Percentiles rank a stretch among this genome's conserved stretches.
Evolutionary conservation across 495 filamentous ascomycete species (phyloP).

Genomic region (Echria macrotheca): DNA sequence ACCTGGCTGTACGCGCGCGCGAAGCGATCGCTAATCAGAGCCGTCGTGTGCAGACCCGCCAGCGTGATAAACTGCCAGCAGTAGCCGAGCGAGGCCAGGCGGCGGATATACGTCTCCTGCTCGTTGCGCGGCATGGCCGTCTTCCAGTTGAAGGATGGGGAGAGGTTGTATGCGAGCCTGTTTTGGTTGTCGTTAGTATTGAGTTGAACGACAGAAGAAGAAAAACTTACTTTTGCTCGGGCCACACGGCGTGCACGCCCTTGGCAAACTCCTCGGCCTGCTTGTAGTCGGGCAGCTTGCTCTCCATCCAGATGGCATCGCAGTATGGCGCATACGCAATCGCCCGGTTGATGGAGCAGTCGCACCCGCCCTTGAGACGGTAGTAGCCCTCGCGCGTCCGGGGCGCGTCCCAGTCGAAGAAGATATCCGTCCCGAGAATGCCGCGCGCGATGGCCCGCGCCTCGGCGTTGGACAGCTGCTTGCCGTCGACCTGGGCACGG

Average conservation of each 20-base stretch:
- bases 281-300: conserved; percentile 84
- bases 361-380: conserved; percentile 82
- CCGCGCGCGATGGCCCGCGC: conserved; percentile 76
- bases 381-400: conserved; percentile 94
- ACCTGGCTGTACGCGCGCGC: conserved; percentile 70
- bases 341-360: conserved; percentile 87
- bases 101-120: conserved; percentile 94
- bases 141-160: conserved; percentile 99
- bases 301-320: conserved; percentile 99
- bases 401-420: conserved; percentile 90
- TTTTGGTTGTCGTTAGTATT: neutral
- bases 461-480: conserved; percentile 67
- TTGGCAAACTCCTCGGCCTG: conserved; percentile 94
- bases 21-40: conserved; percentile 84
- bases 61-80: conserved; percentile 99
- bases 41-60: conserved; percentile 93
- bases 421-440: conserved; percentile 74
- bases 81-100: conserved; percentile 83
- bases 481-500: conserved; percentile 61
- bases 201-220: neutral
- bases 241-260: conserved; percentile 91
- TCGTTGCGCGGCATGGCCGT: conserved; percentile 87
- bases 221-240: conserved; percentile 79
- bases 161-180: conserved; percentile 93
- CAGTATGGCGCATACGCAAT: conserved; percentile 90